Evolutionary conservation across 2,329 filamentous ascomycete species (phyloP).

Genomic region (Furcasterigmium sp.): DNA sequence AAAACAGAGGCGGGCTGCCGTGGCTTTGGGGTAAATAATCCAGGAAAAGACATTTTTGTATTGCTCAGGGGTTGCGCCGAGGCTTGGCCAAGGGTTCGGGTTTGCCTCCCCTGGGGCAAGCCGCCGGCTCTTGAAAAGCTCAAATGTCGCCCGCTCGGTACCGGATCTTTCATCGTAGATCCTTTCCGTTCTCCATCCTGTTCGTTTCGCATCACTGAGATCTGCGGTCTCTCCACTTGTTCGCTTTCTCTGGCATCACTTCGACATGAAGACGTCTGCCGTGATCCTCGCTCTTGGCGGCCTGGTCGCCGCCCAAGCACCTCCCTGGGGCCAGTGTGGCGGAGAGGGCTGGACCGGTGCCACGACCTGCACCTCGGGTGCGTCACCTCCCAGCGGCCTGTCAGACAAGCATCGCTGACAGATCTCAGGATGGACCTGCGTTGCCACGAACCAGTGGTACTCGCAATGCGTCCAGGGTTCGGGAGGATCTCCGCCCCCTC

Average conservation of each 20-base stretch:
- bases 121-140: no score
- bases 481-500: background rate
- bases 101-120: no score
- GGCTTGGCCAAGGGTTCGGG: no score
- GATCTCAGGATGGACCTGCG: background rate
- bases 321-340: conserved; percentile 30
- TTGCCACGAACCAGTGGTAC: background rate
- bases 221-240: background rate
- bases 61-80: no score
- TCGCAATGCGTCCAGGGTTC: background rate
- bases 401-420: background rate
- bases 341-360: conserved; percentile 29
- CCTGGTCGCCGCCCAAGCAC: conserved; percentile 6
- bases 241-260: background rate
- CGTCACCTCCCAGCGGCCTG: background rate
- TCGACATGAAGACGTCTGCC: background rate
- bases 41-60: no score
- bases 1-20: no score
- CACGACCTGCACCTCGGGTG: conserved; percentile 26
- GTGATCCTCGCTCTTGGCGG: background rate
- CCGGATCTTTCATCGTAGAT: no score
- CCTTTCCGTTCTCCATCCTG: no score
- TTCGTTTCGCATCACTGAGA: no score
- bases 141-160: no score
- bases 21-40: no score